A percentile compares a stretch with the other conserved stretches of the same genome.
phyloP scores from a whole-genome alignment of 768 basidiomycete genomes.

The Collybia sordida region DNA sequence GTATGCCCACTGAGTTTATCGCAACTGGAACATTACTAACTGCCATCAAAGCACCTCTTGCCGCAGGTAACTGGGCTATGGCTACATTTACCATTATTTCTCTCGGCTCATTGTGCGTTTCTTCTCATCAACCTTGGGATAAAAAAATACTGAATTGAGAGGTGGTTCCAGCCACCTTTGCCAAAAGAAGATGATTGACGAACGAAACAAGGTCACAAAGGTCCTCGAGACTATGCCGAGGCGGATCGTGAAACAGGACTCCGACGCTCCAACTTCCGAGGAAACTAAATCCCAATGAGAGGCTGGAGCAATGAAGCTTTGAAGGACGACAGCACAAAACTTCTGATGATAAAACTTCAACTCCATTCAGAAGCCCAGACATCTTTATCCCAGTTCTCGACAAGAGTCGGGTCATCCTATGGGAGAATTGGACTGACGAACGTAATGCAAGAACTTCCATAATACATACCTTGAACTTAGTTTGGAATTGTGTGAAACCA shows the following conservation, averaged over 20 bases:
- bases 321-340: neutral
- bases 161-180: conserved; percentile 56
- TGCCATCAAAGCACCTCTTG: conserved; percentile 47
- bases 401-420: conserved; percentile 62
- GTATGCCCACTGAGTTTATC: conserved; percentile 37
- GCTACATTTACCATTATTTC: conserved; percentile 72
- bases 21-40: neutral
- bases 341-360: conserved; percentile 7
- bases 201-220: conserved; percentile 52
- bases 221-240: conserved; percentile 64
- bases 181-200: conserved; percentile 51
- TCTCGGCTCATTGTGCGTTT: conserved; percentile 64
- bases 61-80: conserved; percentile 79
- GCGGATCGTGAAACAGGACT: conserved; percentile 45
- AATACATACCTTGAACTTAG: conserved; percentile 56
- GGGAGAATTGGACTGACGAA: neutral
- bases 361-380: conserved; percentile 54
- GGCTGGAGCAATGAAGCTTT: neutral
- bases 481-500: conserved; percentile 74
- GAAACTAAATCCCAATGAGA: neutral
- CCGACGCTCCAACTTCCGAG: conserved; percentile 15
- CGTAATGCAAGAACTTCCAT: neutral
- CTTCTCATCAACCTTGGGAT: conserved; percentile 3
- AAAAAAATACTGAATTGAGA: neutral
- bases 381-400: conserved; percentile 75